Base-by-base conservation (phyloP, 1,284 basidiomycete genomes). In the Stereum hirsutum region DNA sequence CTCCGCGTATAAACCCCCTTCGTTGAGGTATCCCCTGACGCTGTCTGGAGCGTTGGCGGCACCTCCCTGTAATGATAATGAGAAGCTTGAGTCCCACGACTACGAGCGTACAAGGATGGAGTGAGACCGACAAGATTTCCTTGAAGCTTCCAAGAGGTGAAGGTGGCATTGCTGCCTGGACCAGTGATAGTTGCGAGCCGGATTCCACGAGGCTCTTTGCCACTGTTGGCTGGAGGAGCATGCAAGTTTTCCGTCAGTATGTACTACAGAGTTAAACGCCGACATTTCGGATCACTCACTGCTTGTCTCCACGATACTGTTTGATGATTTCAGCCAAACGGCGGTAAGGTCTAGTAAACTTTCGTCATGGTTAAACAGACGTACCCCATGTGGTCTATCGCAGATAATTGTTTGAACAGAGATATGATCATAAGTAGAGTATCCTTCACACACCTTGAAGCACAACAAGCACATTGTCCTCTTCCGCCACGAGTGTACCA, bases 201-300 rank as follows among this genome's bases (percentile, higher is more conserved):
- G 41, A 76, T 70, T 4, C 74, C 74, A 19, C 73, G 62, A 45
- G 74, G 74, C 41, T 74, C 70, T 47, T 75, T 72, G 8, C 70
- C 69, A 20, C 64, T 57, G 44, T 63, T 72, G 0, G 66, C 69
- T 72, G 35, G 40, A n/a, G n/a, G n/a, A n/a, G n/a, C n/a, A n/a
- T n/a, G n/a, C n/a, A n/a, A n/a, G n/a, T n/a, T n/a, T n/a, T n/a
- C n/a, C n/a, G n/a, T n/a, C n/a, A n/a, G n/a, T n/a, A n/a, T n/a
- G n/a, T n/a, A n/a, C n/a, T n/a, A n/a, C n/a, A n/a, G n/a, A n/a
- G n/a, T n/a, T n/a, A 15, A 30, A n/a, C n/a, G 3, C 25, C 12
- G 12, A 6, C 1, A 11, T 4, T 31, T 31, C 12, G n/a, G n/a
- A n/a, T 4, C 5, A 31, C 28, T 31, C 15, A 31, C 28, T 31